phyloP scores from a whole-genome alignment of 345 rosid genomes.

The Gossypium ekmanianum region DNA sequence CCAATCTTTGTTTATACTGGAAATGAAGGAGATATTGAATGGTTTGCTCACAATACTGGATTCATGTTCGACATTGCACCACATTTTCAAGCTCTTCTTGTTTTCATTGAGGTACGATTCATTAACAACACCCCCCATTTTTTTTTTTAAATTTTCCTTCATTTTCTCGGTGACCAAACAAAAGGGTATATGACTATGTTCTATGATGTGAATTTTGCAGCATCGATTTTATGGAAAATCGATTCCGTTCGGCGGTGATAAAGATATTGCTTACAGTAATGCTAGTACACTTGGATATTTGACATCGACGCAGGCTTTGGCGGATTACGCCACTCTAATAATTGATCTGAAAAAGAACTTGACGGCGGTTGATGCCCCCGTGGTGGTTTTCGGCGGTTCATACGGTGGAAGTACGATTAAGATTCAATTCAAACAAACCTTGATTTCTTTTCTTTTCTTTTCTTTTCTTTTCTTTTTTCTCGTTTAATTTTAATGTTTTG shows the following conservation, averaged over 20 bases:
- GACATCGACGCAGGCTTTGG: conserved; percentile 54
- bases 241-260: conserved; percentile 49
- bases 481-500: background rate
- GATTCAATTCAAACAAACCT: background rate
- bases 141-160: background rate
- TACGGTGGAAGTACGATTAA: conserved; percentile 58
- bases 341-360: conserved; percentile 50
- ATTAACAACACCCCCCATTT: background rate
- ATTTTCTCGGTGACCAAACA: background rate
- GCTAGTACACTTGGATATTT: conserved; percentile 46
- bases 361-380: conserved; percentile 53
- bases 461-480: background rate
- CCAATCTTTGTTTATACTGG: conserved; percentile 62
- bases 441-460: background rate
- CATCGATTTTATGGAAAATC: conserved; percentile 63
- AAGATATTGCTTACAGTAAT: conserved; percentile 42
- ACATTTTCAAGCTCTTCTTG: conserved; percentile 48
- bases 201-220: conserved; percentile 28
- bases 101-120: conserved; percentile 50
- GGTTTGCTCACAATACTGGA: conserved; percentile 60
- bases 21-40: conserved; percentile 59
- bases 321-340: conserved; percentile 53
- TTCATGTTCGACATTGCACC: conserved; percentile 57
- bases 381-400: conserved; percentile 67
- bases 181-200: background rate